These are phyloP conservation scores for Panaeolus papilionaceus DNA, from an alignment of 768 basidiomycete species.

Conservation along the genomic window DNA sequence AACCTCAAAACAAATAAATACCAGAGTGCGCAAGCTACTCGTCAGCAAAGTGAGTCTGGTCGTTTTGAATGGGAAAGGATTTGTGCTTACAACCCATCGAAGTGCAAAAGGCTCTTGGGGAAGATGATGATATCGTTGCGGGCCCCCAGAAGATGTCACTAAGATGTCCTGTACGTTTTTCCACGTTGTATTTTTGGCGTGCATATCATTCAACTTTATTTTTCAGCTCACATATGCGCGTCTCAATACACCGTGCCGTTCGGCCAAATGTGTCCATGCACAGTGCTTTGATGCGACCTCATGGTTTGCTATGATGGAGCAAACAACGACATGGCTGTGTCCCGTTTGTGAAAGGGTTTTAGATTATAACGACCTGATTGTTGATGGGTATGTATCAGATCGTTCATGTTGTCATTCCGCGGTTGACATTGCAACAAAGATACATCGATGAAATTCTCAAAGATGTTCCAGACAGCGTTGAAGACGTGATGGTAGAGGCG, in stretches of 20 bases:
- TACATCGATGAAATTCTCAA: constrained; percentile 89
- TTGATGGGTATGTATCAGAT: constrained; percentile 79
- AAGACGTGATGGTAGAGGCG: constrained; percentile 93
- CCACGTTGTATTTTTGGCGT: neutral
- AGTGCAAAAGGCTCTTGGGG: constrained; percentile 66
- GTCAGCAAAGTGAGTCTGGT: constrained; percentile 64
- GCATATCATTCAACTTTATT: constrained; percentile 26
- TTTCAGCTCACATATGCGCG: constrained; percentile 84
- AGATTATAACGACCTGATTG: constrained; percentile 80
- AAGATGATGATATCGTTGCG: constrained; percentile 92
- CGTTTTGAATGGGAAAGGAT: neutral
- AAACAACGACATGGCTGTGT: constrained; percentile 95
- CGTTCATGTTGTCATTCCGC: neutral
- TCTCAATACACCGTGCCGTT: constrained; percentile 84
- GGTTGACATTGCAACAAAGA: constrained; percentile 43
- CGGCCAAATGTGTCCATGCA: constrained; percentile 84
- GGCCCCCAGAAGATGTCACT: constrained; percentile 90
- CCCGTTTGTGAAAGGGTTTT: constrained; percentile 89
- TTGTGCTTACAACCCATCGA: constrained; percentile 17
- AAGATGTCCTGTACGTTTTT: constrained; percentile 84
- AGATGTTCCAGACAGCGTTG: constrained; percentile 76
- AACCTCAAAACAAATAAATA: constrained; percentile 73
- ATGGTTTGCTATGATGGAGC: constrained; percentile 95
- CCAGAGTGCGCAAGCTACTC: constrained; percentile 65
- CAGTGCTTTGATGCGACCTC: constrained; percentile 96